Evolutionary conservation across 768 basidiomycete species (phyloP), one percentile per base, ranked within the genome.

Genomic region (Mycena venus): DNA sequence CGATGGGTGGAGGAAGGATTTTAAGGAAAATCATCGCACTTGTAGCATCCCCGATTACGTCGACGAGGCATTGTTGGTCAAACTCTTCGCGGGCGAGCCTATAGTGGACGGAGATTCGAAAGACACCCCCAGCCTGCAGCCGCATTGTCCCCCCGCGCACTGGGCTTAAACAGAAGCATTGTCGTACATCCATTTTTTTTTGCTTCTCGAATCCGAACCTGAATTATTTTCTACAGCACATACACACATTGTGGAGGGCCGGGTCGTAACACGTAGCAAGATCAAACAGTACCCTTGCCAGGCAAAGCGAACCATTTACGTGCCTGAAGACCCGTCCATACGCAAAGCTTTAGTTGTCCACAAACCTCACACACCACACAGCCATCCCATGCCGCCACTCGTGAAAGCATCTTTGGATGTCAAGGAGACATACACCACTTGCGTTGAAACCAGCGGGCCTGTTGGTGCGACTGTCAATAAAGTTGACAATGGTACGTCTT

Each of bases 341-440:
- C n/a, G n/a, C n/a, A 65, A 55, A 44, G 64, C 64, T 0, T n/a
- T 74, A 31, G 47, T 74, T 12, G 12, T 74, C 21, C 62, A 65
- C 34, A 31, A 47, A 7, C 3, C 23, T 9, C 6, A 58, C 15
- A 67, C 15, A 17, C 51, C 76, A 3, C 78, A 80, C 42, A 77
- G 68, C 23, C 78, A 80, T 42, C 77, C 77, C 0, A 73, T 80
- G 2, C 73, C 70, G 23, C 71, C 73, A 6, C 56, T 64, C 0
- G 53, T 56, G n/a, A 80, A 80, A 63, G 63, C 56, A 2, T 75
- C 78, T 7, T 4, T n/a, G 6, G 47, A 53, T 11, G 55, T 59
- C 2, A 77, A 68, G n/a, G n/a, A n/a, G n/a, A n/a, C n/a, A n/a
- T n/a, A n/a, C n/a, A n/a, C n/a, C n/a, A n/a, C n/a, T n/a, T 72